Evolutionary conservation across 2,329 filamentous ascomycete species (phyloP).

Genomic region (Arthrobotrys musiformis): DNA sequence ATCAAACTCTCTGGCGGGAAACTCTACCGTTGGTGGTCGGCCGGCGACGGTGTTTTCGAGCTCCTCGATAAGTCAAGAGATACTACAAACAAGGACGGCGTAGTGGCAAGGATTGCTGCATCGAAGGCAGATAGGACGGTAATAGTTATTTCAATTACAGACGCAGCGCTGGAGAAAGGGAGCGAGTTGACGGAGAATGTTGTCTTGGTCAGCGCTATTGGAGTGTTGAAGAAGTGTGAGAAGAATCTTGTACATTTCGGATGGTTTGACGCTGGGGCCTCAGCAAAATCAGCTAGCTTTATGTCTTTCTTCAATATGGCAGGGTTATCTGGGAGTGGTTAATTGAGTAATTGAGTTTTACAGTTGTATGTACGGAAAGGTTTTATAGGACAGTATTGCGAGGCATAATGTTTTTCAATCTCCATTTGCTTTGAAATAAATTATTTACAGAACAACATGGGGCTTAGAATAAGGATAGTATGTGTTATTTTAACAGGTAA

Average conservation of each 20-base stretch:
- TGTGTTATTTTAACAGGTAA: background rate
- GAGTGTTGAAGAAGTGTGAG: conserved; percentile 42
- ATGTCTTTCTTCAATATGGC: conserved; percentile 2
- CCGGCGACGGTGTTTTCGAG: background rate
- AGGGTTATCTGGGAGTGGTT: background rate
- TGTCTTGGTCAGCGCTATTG: conserved; percentile 23
- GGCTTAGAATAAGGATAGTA: background rate
- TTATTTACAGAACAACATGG: background rate
- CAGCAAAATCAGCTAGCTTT: background rate
- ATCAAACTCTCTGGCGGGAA: conserved; percentile 17
- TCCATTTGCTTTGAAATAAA: no score
- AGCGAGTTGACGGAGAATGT: conserved; percentile 16
- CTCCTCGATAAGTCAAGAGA: conserved; percentile 31
- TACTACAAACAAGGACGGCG: background rate
- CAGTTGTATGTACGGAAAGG: no score
- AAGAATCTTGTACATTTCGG: conserved; percentile 22
- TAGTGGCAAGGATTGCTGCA: background rate
- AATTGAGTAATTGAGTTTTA: background rate
- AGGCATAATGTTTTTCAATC: no score
- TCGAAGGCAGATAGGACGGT: background rate
- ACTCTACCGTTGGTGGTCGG: conserved; percentile 20
- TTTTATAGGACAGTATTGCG: no score
- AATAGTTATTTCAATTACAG: conserved; percentile 7
- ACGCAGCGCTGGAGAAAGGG: background rate
- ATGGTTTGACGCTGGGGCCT: conserved; percentile 10